Conservation (phyloP, 352 stramenopile species). For the Pythium monospermum region DNA sequence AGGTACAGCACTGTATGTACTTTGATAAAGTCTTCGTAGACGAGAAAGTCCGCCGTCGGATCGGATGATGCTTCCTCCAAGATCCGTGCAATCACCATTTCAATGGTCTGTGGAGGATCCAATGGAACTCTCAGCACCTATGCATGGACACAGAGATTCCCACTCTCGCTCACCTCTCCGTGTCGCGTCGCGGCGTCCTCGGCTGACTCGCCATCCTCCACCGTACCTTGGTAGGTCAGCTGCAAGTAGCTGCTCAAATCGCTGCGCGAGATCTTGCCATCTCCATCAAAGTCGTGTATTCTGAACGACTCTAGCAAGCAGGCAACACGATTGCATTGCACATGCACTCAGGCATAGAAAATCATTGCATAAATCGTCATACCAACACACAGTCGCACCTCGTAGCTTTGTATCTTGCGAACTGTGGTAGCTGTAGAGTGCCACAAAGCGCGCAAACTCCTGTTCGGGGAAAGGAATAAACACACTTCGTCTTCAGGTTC, state of each 20-base stretch:
- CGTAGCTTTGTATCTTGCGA: slow-evolving; percentile 41
- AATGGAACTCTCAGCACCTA: too few species aligned
- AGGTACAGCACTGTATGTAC: slow-evolving; percentile 6
- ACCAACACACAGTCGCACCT: slow-evolving; percentile 19
- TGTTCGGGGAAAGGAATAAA: slow-evolving; percentile 17
- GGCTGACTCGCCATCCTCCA: slow-evolving; percentile 20
- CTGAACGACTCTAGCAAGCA: slow-evolving; percentile 45
- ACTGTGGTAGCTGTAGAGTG: slow-evolving; percentile 58
- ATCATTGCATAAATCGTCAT: neutral
- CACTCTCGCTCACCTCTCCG: slow-evolving; percentile 31
- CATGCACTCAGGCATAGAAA: too few species aligned
- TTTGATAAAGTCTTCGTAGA: slow-evolving; percentile 65
- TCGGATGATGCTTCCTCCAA: slow-evolving; percentile 53
- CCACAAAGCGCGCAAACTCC: slow-evolving; percentile 54
- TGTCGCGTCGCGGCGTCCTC: slow-evolving; percentile 20
- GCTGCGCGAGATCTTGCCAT: slow-evolving; percentile 57
- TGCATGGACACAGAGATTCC: too few species aligned
- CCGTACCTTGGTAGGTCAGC: slow-evolving; percentile 30
- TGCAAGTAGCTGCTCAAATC: slow-evolving; percentile 47
- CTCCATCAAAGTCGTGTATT: slow-evolving; percentile 67
- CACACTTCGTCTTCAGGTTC: too few species aligned
- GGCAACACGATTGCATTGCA: too few species aligned
- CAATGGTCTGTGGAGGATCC: slow-evolving; percentile 34
- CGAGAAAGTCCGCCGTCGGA: slow-evolving; percentile 35
- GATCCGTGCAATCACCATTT: slow-evolving; percentile 37